Base-by-base conservation (phyloP, 352 stramenopile genomes). In the Pythium rhizo-oryzae region DNA sequence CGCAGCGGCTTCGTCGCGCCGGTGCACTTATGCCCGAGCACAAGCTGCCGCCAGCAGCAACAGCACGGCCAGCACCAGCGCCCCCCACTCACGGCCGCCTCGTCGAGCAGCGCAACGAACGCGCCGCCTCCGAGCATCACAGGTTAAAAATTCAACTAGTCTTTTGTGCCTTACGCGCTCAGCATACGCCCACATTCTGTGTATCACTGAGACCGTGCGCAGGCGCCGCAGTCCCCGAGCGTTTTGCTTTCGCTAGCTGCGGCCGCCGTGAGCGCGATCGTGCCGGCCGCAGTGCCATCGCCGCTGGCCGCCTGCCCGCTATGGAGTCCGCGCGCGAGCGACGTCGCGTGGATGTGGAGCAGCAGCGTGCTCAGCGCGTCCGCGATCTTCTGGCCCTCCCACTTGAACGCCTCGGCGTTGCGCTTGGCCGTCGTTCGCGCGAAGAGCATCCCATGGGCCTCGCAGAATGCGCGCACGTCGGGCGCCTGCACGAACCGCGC, bases 281-380 rank as follows among this genome's bases (percentile, higher is more conserved):
- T 70, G 12, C 21, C 54, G 6, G 21, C 51, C 25, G 44, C 61
- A 23, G n/a, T 47, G 19, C 16, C 52, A 8, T 13, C 44, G 6
- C 9, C 25, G 23, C 24, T 28, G 4, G 19, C 44, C 6, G 33
- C 18, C 12, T 16, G 15, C 11, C 28, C 44, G 19, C 24, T 30
- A 21, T 62, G 41, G 16, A 70, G 33, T 4, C 58, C 72, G 6
- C 79, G 74, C 2, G 77, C 72, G 15, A 87, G 64, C 16, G 61
- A 70, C 13, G 75, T 70, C 1, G 71, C 77, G 67, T 94, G 86
- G 61, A 94, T 88, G 25, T 74, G 72, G 11, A 92, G 64, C 21
- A 94, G 65, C 44, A 93, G 67, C 18, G 79, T 69, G 44, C 77
- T 80, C 54, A 94, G 67, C 0, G 82, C 79, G 33, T 92, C 83